phyloP scores from a whole-genome alignment of 345 rosid species.

The Atalantia buxifolia region DNA sequence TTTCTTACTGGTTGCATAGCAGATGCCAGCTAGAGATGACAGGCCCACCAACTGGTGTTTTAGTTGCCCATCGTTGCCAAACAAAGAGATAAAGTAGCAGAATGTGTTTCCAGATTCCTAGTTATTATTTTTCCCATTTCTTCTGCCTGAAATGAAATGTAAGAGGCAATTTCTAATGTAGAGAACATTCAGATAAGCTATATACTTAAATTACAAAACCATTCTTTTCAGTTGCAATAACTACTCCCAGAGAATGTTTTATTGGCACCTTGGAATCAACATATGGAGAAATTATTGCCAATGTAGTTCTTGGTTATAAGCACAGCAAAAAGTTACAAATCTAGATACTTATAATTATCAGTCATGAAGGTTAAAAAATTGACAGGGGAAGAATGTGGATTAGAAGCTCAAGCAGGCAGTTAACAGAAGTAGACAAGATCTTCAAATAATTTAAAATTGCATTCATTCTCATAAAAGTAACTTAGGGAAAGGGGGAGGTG shows the following conservation, averaged over 20 bases:
- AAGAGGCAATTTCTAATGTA: slow-evolving; percentile 6
- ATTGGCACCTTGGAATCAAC: neutral
- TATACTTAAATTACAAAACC: neutral
- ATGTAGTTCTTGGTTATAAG: neutral
- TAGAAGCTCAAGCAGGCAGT: neutral
- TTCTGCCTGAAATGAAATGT: slow-evolving; percentile 18
- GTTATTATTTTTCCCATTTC: neutral
- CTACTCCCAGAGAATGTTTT: neutral
- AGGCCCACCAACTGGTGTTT: slow-evolving; percentile 74
- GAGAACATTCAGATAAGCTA: slow-evolving; percentile 6
- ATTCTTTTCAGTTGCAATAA: neutral
- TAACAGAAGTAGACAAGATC: neutral
- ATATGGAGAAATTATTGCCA: neutral
- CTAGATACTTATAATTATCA: neutral
- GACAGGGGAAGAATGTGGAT: neutral
- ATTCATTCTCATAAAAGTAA: neutral
- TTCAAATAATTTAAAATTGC: neutral
- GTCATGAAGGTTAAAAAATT: neutral
- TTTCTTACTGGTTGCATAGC: slow-evolving; percentile 72
- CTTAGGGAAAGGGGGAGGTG: neutral
- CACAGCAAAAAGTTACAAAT: neutral
- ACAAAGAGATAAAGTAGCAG: slow-evolving; percentile 47
- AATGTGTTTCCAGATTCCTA: neutral
- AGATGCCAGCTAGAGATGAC: slow-evolving; percentile 65
- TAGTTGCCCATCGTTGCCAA: slow-evolving; percentile 56